Evolutionary conservation across 1,139 yeast species (phyloP).

Genomic region (Saccharomycopsis hybrid): DNA sequence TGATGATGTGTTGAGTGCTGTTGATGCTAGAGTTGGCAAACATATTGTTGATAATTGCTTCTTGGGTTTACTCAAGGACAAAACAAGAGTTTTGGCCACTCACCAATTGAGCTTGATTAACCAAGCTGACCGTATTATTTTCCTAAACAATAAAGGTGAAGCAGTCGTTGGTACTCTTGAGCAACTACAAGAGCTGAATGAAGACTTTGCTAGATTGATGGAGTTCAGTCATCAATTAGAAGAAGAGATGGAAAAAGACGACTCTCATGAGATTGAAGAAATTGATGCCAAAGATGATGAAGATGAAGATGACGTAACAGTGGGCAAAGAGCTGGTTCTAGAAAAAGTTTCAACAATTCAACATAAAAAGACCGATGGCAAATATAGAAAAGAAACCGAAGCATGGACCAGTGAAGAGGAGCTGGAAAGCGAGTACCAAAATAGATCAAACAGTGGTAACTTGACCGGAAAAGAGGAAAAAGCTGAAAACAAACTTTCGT

Average conservation of each 20-base stretch:
- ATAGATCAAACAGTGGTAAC: slow-evolving; percentile 27
- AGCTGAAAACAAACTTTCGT: slow-evolving; percentile 29
- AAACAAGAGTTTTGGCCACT: slow-evolving; percentile 71
- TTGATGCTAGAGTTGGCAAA: slow-evolving; percentile 79
- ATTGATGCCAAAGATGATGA: slow-evolving; percentile 20
- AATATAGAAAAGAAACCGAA: too few species aligned
- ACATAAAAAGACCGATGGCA: too few species aligned
- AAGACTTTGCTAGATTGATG: slow-evolving; percentile 32
- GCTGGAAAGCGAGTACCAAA: too few species aligned
- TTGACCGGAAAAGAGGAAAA: slow-evolving; percentile 31
- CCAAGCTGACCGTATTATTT: slow-evolving; percentile 61
- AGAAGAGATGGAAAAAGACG: slow-evolving; percentile 22
- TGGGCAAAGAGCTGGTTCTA: neutral
- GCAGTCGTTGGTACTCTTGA: slow-evolving; percentile 49
- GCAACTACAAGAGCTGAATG: slow-evolving; percentile 33
- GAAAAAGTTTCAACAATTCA: slow-evolving; percentile 12
- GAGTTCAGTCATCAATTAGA: slow-evolving; percentile 25
- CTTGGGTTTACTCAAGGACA: slow-evolving; percentile 45
- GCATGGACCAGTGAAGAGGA: too few species aligned
- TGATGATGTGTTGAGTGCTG: slow-evolving; percentile 83
- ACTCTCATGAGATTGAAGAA: slow-evolving; percentile 26
- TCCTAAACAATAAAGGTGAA: slow-evolving; percentile 52
- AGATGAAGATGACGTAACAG: neutral
- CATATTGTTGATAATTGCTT: slow-evolving; percentile 67
- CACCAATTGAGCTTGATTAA: slow-evolving; percentile 67